phyloP scores from a whole-genome alignment of 495 filamentous ascomycete genomes.

The Neurospora sp. region DNA sequence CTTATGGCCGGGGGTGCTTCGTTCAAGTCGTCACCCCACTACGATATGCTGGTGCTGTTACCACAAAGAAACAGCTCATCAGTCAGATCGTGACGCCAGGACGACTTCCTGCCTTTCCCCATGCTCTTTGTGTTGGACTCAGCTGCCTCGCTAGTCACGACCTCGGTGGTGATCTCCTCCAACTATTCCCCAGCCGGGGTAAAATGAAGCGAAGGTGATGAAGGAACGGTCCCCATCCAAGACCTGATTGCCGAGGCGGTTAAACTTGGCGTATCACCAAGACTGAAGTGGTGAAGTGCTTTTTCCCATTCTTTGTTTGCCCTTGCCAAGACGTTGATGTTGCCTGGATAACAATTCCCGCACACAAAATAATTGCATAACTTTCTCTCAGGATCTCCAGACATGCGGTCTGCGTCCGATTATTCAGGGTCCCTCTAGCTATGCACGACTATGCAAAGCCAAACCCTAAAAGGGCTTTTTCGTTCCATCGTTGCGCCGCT shows the following conservation, averaged over 20 bases:
- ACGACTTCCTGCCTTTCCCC: background rate
- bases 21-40: background rate
- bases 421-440: background rate
- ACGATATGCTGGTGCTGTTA: background rate
- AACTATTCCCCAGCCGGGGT: background rate
- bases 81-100: background rate
- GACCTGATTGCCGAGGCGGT: background rate
- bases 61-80: background rate
- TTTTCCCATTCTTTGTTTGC: background rate
- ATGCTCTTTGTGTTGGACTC: background rate
- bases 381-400: background rate
- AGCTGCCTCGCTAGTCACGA: background rate
- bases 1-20: background rate
- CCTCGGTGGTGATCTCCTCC: background rate
- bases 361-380: background rate
- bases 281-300: background rate
- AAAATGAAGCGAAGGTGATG: background rate
- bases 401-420: background rate
- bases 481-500: background rate
- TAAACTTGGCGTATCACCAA: background rate
- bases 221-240: background rate
- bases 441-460: background rate
- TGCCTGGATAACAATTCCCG: background rate
- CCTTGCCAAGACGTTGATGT: background rate
- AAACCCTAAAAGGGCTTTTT: background rate